Evolutionary conservation across 257 asterid genomes (phyloP), one percentile per base, ranked within the genome.

Genomic region (Gardenia jasminoides): DNA sequence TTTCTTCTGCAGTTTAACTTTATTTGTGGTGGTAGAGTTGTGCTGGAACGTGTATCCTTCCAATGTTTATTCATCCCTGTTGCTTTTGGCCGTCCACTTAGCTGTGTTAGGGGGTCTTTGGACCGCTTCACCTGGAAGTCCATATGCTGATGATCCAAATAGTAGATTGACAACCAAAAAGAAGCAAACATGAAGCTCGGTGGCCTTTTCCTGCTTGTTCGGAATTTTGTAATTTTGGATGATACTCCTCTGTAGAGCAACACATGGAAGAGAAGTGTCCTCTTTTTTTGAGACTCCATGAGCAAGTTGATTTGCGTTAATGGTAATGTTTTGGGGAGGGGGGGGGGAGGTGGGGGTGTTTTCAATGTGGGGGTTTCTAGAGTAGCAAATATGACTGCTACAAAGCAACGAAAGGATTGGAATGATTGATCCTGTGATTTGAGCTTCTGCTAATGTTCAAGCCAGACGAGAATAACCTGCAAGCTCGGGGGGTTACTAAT

Each of bases 11-110:
- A 93, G 99, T 73, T 72, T 90, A 75, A 67, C 89, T 30, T 84
- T 93, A 86, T 93, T 94, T 30, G 80, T 73, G 6, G 80, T 79
- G 1, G 93, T 89, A 76, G 99, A 94, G 86, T 78, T 88, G 26
- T 93, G 98, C 87, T 94, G 99, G 99, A 93, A 94, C 61, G 80
- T 91, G 72, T 94, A 83, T 86, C 99, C 99, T 59, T 94, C 98
- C 10, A 91, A 81, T 71, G 80, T 22, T 39, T 90, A 84, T 86
- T 93, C 99, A 41, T 94, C 97, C 30, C 33, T 78, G 48, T 67
- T 92, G 72, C 98, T 94, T 79, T 84, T 94, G n/a, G 84, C 80
- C 56, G 89, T 80, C 78, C 96, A 94, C 85, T 77, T 90, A 74
- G 61, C 85, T 67, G 84, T 93, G 80, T 74, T 91, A 69, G 91